Conservation (phyloP, 805 yeast genomes). For the Sporopachydermia quercuum region DNA sequence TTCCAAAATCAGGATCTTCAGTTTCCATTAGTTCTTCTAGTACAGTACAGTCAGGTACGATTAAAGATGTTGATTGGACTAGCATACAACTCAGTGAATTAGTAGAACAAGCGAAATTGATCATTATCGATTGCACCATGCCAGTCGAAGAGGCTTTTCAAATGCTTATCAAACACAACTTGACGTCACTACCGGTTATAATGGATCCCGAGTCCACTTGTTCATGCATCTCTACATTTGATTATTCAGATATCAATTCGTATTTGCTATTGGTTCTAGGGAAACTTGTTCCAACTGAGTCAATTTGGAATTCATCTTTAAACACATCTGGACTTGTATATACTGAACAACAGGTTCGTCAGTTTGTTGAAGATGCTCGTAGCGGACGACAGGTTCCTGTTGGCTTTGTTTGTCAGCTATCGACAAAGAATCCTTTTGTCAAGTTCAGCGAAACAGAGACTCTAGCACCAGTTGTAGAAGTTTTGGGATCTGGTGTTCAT, state of each 20-base stretch:
- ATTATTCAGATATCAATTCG: constrained; percentile 81
- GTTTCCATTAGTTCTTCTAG: constrained; percentile 29
- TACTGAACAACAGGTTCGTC: constrained; percentile 24
- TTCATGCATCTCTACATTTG: constrained; percentile 64
- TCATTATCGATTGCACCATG: constrained; percentile 46
- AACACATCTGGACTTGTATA: constrained; percentile 13
- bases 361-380: constrained; percentile 47
- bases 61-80: constrained; percentile 42
- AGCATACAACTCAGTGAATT: constrained; percentile 57
- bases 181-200: constrained; percentile 75
- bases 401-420: constrained; percentile 67
- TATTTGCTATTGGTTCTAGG: constrained; percentile 75
- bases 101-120: constrained; percentile 64
- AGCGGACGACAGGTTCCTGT: constrained; percentile 86
- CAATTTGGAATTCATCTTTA: constrained; percentile 3
- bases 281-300: constrained; percentile 27
- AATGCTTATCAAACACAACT: constrained; percentile 49
- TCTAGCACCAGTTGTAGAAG: constrained; percentile 63
- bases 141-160: constrained; percentile 87
- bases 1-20: constrained; percentile 40
- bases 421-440: constrained; percentile 80
- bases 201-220: constrained; percentile 28
- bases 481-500: constrained; percentile 88
- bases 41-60: constrained; percentile 36
- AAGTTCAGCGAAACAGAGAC: constrained; percentile 50